Evolutionary conservation across 805 yeast genomes (phyloP).

Genomic region (Wickerhamomyces queroliae): DNA sequence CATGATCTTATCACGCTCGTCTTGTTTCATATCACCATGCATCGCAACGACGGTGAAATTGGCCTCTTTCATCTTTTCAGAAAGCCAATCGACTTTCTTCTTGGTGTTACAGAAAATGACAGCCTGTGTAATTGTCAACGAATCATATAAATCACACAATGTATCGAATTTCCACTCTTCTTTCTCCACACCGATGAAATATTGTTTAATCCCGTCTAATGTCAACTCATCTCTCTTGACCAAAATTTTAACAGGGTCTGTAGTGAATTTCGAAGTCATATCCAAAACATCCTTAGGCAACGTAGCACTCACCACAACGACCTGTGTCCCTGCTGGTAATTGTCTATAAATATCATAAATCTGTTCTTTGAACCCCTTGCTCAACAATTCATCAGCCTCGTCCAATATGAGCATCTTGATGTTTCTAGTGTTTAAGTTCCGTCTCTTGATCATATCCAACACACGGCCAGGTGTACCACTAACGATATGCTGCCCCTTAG

Average conservation of each 20-base stretch:
- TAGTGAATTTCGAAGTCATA: conserved; percentile 87
- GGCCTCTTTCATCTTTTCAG: conserved; percentile 69
- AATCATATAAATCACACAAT: conserved; percentile 89
- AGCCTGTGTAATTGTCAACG: conserved; percentile 93
- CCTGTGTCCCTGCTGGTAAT: conserved; percentile 83
- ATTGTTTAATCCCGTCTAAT: conserved; percentile 92
- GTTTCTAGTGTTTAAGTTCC: conserved; percentile 65
- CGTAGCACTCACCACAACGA: conserved; percentile 92
- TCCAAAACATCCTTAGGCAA: conserved; percentile 88
- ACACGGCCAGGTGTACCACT: conserved; percentile 99
- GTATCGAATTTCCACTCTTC: conserved; percentile 95
- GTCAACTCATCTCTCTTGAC: conserved; percentile 94
- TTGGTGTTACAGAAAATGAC: conserved; percentile 98
- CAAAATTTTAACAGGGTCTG: conserved; percentile 87
- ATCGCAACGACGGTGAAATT: conserved; percentile 92
- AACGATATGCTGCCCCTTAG: conserved; percentile 81
- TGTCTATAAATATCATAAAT: conserved; percentile 85
- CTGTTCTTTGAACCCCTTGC: conserved; percentile 93
- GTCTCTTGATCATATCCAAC: conserved; percentile 82
- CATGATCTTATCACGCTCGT: conserved; percentile 93
- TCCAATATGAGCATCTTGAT: conserved; percentile 87
- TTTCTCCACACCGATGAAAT: conserved; percentile 81
- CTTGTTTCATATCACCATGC: conserved; percentile 97
- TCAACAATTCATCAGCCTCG: conserved; percentile 94
- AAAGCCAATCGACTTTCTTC: conserved; percentile 87